A percentile compares a stretch with the other conserved stretches of the same genome.
phyloP scores from a whole-genome alignment of 208 protist genomes.

The Trypanosoma rangeli region DNA sequence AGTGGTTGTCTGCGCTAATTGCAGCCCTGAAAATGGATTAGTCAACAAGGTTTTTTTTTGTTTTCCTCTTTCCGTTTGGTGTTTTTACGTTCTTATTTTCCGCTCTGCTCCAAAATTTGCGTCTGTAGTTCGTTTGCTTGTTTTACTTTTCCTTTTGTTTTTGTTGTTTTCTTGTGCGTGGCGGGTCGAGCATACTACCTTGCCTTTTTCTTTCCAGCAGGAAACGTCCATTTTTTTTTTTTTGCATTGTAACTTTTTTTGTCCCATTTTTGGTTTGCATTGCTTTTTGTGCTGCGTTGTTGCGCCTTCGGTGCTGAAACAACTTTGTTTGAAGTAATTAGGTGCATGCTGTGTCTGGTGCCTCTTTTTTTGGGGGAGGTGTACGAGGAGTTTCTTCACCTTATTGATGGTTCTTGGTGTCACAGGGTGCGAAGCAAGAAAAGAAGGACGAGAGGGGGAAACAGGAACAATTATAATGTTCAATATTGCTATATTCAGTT shows the following conservation, averaged over 20 bases:
- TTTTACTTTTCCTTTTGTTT: conserved; percentile 4
- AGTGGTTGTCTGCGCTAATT: conserved; percentile 69
- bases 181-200: background rate
- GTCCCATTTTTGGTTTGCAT: background rate
- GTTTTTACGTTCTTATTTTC: conserved; percentile 13
- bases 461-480: background rate
- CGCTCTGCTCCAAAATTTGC: conserved; percentile 12
- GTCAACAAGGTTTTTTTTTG: conserved; percentile 18
- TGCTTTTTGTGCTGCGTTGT: background rate
- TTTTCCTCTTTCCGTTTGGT: background rate
- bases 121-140: conserved; percentile 4
- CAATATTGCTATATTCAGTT: background rate
- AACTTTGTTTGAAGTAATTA: background rate
- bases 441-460: background rate
- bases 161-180: background rate
- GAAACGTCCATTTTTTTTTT: background rate
- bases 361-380: background rate
- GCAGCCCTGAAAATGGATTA: conserved; percentile 69
- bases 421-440: background rate
- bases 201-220: background rate
- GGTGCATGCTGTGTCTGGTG: background rate
- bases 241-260: conserved; percentile 6
- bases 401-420: background rate
- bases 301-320: background rate
- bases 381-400: background rate